These are phyloP conservation scores for Rhododendron griersonianum DNA, from an alignment of 148 eudicot species.

Conservation along the genomic window DNA sequence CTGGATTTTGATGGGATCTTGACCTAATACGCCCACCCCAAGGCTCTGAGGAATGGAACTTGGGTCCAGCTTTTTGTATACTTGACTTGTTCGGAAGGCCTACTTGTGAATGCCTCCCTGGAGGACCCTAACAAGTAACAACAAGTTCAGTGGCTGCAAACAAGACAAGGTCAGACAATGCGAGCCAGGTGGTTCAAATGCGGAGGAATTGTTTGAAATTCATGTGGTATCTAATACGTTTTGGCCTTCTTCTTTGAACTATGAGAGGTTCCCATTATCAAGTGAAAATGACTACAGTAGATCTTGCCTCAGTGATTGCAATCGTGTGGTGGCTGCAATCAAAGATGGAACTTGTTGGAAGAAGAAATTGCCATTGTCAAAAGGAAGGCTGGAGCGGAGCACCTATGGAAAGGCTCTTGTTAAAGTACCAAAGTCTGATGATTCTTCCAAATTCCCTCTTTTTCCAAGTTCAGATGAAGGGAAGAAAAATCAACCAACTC, in stretches of 20 bases:
- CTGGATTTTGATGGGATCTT: conserved; percentile 25
- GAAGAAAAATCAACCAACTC: conserved; percentile 4
- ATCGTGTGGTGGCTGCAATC: too few species aligned
- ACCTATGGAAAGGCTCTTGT: too few species aligned
- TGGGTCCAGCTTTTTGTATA: not conserved
- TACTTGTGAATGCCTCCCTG: conserved; percentile 20
- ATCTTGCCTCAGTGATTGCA: too few species aligned
- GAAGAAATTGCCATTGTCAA: too few species aligned
- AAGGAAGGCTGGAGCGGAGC: too few species aligned
- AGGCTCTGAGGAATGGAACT: not conserved
- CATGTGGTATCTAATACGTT: too few species aligned
- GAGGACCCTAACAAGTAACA: conserved; percentile 18
- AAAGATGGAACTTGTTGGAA: too few species aligned
- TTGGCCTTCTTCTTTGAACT: too few species aligned
- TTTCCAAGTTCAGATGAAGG: not conserved
- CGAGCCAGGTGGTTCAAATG: not conserved
- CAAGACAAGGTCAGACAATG: conserved; percentile 12
- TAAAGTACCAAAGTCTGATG: too few species aligned
- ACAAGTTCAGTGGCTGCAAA: conserved; percentile 20
- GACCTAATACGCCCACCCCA: conserved; percentile 16
- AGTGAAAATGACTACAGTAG: too few species aligned
- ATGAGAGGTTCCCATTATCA: too few species aligned
- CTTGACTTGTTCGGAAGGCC: conserved; percentile 13
- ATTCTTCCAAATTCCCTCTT: not conserved
- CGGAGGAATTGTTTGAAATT: too few species aligned